Evolutionary conservation across 169 alveolate species (phyloP).

Genomic region (Fabrea salina): DNA sequence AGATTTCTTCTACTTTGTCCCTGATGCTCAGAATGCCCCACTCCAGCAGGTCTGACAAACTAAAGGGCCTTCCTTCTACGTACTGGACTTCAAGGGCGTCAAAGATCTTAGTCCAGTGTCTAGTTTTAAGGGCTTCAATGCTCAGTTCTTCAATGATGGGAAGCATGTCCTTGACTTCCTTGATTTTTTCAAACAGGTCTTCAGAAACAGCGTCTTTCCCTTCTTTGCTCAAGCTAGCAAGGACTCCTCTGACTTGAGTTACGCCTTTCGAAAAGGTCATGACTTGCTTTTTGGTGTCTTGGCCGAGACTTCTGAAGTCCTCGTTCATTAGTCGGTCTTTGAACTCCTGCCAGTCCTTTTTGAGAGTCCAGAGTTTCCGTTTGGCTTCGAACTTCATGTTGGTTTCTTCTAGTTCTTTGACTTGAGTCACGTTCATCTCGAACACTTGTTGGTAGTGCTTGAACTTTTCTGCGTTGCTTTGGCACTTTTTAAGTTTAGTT

Average conservation of each 20-base stretch:
- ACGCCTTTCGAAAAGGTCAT: constrained; percentile 65
- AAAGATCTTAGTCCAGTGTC: constrained; percentile 89
- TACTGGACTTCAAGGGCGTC: constrained; percentile 58
- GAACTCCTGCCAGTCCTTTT: constrained; percentile 51
- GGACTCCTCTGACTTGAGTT: constrained; percentile 40
- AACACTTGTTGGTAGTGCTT: constrained; percentile 49
- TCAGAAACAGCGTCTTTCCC: constrained; percentile 78
- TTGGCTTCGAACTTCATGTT: constrained; percentile 53
- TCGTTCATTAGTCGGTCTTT: constrained; percentile 44
- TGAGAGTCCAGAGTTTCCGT: constrained; percentile 56
- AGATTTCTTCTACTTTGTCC: constrained; percentile 85
- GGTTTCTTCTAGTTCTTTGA: constrained; percentile 60
- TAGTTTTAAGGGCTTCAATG: constrained; percentile 70
- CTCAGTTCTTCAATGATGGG: constrained; percentile 78
- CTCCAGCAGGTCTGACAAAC: constrained; percentile 62
- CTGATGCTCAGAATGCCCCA: constrained; percentile 68
- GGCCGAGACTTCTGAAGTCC: constrained; percentile 45
- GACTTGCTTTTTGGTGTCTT: constrained; percentile 72
- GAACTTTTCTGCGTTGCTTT: constrained; percentile 40
- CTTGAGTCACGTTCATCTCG: constrained; percentile 37
- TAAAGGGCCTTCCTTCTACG: constrained; percentile 58
- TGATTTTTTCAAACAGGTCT: constrained; percentile 54
- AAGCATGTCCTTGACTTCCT: constrained; percentile 48
- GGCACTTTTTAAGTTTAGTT: constrained; percentile 48
- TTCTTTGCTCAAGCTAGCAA: constrained; percentile 45